Percentiles rank a stretch among this genome's conserved stretches.
These are phyloP conservation scores for Monosporozyma solicola DNA, from an alignment of 805 yeast genomes.

Conservation along the genomic window DNA sequence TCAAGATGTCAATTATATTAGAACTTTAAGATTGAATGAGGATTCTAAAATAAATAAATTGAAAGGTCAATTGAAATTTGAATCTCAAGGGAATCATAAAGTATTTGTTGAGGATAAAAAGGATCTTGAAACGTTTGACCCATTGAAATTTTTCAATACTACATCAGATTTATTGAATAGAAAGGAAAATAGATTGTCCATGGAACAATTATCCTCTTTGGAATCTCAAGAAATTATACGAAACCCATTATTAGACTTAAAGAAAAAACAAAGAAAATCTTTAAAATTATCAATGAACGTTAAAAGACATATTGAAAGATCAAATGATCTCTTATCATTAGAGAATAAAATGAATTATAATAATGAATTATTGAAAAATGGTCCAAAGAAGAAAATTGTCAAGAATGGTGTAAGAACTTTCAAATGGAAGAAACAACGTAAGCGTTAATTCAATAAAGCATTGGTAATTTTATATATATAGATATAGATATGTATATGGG, in stretches of 20 bases:
- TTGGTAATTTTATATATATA: not conserved
- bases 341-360: conserved; percentile 68
- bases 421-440: conserved; percentile 81
- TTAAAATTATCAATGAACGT: conserved; percentile 34
- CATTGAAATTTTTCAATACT: conserved; percentile 63
- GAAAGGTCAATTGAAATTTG: conserved; percentile 38
- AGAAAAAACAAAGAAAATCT: conserved; percentile 51
- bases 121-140: conserved; percentile 48
- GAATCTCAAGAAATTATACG: not conserved
- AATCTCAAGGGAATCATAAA: conserved; percentile 66
- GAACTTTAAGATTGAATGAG: conserved; percentile 68
- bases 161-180: conserved; percentile 51
- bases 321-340: conserved; percentile 55
- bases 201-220: conserved; percentile 42
- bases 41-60: conserved; percentile 49
- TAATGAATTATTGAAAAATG: conserved; percentile 84
- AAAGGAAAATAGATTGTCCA: conserved; percentile 62
- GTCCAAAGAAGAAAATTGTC: conserved; percentile 68
- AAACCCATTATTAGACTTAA: conserved; percentile 6
- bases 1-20: conserved; percentile 82
- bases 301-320: conserved; percentile 61
- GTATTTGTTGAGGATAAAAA: conserved; percentile 67
- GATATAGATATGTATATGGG: not conserved
- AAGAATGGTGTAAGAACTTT: conserved; percentile 62
- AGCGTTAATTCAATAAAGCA: conserved; percentile 29